A percentile compares a stretch with the other conserved stretches of the same genome.
These are phyloP conservation scores for Neovahlkampfia damariscottae DNA, from an alignment of 78 protist genomes.

Conservation along the genomic window DNA sequence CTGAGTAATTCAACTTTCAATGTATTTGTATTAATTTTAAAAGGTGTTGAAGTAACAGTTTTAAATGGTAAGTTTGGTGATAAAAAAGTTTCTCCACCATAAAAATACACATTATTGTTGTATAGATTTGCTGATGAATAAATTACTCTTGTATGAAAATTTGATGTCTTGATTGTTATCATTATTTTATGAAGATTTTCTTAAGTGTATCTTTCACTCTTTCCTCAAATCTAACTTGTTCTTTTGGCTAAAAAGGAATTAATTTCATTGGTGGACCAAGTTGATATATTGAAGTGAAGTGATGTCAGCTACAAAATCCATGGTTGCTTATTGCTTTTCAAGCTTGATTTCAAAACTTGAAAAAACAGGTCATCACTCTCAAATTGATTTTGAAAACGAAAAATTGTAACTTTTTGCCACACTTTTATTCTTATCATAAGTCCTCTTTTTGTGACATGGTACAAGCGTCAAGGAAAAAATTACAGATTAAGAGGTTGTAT, in stretches of 20 bases:
- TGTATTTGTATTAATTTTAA: background rate
- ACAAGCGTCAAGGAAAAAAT: background rate
- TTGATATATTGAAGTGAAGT: no score
- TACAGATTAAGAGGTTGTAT: slow-evolving; percentile 28
- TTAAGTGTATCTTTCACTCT: no score
- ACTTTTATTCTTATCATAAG: slow-evolving; percentile 7
- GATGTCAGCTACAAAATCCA: background rate
- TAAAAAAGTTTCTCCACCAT: no score
- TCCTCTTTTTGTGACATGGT: slow-evolving; percentile 42
- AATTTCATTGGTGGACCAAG: no score
- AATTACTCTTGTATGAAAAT: no score
- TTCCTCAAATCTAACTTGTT: no score
- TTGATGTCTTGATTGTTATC: no score
- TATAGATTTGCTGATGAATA: no score
- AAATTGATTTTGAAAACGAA: background rate
- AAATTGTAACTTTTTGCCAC: background rate
- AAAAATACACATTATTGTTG: no score
- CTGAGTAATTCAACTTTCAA: background rate
- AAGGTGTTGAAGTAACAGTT: background rate
- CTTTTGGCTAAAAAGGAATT: no score
- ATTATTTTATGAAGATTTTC: no score
- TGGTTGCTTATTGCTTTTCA: background rate
- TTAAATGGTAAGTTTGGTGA: background rate
- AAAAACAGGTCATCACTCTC: background rate
- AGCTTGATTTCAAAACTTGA: background rate